phyloP scores from a whole-genome alignment of 2,329 filamentous ascomycete species.

The Pyrenophora tritici-repentis region DNA sequence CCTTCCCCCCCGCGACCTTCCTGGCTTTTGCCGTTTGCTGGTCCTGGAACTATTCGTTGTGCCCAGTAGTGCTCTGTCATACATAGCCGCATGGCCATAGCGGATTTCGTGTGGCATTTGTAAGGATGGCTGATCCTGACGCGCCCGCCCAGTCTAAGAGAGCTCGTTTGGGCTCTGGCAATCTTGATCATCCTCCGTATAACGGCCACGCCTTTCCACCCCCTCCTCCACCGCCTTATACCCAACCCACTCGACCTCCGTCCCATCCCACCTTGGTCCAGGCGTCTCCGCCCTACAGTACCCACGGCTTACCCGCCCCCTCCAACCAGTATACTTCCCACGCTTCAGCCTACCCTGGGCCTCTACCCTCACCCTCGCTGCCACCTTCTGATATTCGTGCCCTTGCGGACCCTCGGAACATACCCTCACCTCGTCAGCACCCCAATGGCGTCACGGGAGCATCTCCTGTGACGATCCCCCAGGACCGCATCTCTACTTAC shows the following conservation, averaged over 20 bases:
- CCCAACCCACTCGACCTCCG: conserved; percentile 36
- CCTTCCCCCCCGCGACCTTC: conserved; percentile 30
- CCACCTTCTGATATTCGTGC: conserved; percentile 42
- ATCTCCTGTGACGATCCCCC: conserved; percentile 38
- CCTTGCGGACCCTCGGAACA: conserved; percentile 41
- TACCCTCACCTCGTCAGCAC: conserved; percentile 43
- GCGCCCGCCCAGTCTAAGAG: conserved; percentile 44
- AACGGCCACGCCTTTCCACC: conserved; percentile 42
- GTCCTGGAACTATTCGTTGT: conserved; percentile 24
- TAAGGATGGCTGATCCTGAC: conserved; percentile 49
- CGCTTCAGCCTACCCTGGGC: conserved; percentile 27
- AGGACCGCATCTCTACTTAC: conserved; percentile 43
- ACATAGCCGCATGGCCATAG: conserved; percentile 49
- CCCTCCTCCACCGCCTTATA: conserved; percentile 39
- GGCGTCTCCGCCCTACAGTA: conserved; percentile 35
- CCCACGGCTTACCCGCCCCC: conserved; percentile 33
- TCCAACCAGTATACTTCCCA: conserved; percentile 29
- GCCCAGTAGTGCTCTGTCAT: conserved; percentile 28
- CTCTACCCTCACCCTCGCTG: conserved; percentile 39
- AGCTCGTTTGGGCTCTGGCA: conserved; percentile 47
- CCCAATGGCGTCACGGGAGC: conserved; percentile 42
- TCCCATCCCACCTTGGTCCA: conserved; percentile 39
- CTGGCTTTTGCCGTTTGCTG: conserved; percentile 38
- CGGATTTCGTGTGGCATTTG: conserved; percentile 41
- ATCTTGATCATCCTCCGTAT: conserved; percentile 28